Evolutionary conservation across 1,284 basidiomycete genomes (phyloP), one percentile per base, ranked within the genome.

Genomic region (Malassezia furfur): DNA sequence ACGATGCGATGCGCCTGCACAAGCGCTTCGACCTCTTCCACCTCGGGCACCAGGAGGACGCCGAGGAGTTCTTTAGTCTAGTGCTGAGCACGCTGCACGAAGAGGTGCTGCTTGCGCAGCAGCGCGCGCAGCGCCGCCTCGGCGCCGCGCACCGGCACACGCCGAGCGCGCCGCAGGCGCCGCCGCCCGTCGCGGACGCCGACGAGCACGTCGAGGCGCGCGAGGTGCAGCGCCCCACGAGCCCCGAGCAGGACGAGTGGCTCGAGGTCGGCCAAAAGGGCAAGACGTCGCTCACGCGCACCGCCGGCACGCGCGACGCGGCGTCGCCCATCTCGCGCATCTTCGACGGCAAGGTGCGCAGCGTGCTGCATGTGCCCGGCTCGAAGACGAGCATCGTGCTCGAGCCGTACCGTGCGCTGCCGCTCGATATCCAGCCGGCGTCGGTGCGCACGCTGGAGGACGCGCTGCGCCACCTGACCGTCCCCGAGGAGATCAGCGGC

Each of bases 41-140:
- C 81, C 83, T 87, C 32, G 91, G 91, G 0, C 87, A 91, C 62
- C 93, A 98, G 78, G 93, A 98, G 77, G 93, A 98, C 60, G 93
- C 93, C 0, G 91, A 98, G 76, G 93, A 98, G 77, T 98, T 96
- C 77, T 80, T 96, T n/a, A 91, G 93, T 9, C 94, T 96, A 78
- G 91, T 90, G 78, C 80, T 96, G 41, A 91, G 96, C 74, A 89
- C 90, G 0, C 79, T 98, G 3, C 91, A 96, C 75, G 93, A 98
- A 70, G 93, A 98, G 77, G 76, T 96, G 14, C 77, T 89, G 4
- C 80, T 52, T 9, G 50, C 52, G 22, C 12, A 48, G 3, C 38
- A 40, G 31, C 55, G 55, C 25, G 32, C 21, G 14, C 15, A 21
- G 12, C 32, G 36, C 36, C 50, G 50, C 12, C 46, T 21, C 22